A percentile compares a stretch with the other conserved stretches of the same genome.
These are phyloP conservation scores for Erodium chrysanthum DNA, from an alignment of 441 rosid species.

Conservation along the genomic window DNA sequence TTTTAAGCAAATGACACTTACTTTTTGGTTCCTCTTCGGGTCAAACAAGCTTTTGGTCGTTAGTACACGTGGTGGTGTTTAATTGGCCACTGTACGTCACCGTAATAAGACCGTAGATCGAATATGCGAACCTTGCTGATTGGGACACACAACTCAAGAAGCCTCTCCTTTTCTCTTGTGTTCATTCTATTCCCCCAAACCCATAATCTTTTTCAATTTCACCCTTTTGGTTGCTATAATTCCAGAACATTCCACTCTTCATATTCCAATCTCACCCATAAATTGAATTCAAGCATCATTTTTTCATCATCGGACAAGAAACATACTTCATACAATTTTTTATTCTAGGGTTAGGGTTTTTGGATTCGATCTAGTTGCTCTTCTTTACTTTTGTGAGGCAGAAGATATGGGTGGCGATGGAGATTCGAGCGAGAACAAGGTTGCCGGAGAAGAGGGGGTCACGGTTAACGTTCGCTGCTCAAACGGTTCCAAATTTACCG, in stretches of 20 bases:
- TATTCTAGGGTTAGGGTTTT: slow-evolving; percentile 10
- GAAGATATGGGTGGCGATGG: too few species aligned
- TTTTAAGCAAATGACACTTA: too few species aligned
- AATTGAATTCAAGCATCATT: too few species aligned
- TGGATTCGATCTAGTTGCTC: background rate
- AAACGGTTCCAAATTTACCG: slow-evolving; percentile 46
- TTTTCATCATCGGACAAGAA: too few species aligned
- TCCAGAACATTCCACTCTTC: background rate
- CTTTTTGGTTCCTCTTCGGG: too few species aligned
- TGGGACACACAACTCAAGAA: background rate
- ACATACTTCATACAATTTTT: background rate
- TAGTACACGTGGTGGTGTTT: background rate
- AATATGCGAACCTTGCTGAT: too few species aligned
- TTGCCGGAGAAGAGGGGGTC: slow-evolving; percentile 22
- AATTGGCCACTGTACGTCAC: background rate
- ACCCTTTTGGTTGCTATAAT: background rate
- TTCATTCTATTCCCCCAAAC: background rate
- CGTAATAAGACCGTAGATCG: too few species aligned
- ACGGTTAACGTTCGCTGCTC: slow-evolving; percentile 49
- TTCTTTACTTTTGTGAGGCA: too few species aligned
- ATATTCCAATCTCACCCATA: background rate
- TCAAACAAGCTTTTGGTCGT: background rate
- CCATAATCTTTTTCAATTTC: background rate
- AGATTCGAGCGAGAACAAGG: too few species aligned
- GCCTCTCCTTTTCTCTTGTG: background rate